phyloP scores from a whole-genome alignment of 208 protist genomes.

The Acanthamoeba lenticulata region DNA sequence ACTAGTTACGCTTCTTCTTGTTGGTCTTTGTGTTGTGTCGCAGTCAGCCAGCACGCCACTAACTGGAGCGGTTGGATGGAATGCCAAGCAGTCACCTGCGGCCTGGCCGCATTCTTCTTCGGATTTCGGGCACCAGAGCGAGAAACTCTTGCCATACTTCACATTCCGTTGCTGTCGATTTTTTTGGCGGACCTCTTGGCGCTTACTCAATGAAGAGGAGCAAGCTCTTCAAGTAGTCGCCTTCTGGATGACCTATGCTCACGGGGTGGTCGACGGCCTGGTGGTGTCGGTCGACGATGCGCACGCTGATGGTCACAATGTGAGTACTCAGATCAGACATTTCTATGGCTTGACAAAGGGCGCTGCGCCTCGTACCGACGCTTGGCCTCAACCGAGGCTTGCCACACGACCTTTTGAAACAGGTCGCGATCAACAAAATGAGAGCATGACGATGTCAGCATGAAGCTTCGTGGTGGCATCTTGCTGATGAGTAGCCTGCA shows the following conservation, averaged over 20 bases:
- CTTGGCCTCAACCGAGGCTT: not conserved
- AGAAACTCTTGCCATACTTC: not conserved
- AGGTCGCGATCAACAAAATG: not conserved
- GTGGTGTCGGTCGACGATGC: not conserved
- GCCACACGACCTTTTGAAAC: conserved; percentile 2
- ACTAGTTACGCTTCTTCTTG: not conserved
- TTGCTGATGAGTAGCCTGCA: not conserved
- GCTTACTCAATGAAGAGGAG: not conserved
- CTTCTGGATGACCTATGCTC: not conserved
- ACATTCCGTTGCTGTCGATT: not conserved
- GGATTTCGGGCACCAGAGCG: too few species aligned
- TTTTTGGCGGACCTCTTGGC: not conserved
- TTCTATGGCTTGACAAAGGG: not conserved
- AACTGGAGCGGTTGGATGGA: not conserved
- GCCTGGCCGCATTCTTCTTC: not conserved
- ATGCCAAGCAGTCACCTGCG: not conserved
- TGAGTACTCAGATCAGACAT: not conserved
- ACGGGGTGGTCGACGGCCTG: not conserved
- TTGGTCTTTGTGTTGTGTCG: not conserved
- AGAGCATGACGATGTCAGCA: not conserved
- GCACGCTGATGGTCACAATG: not conserved
- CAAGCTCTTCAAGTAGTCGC: not conserved
- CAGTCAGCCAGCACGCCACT: not conserved
- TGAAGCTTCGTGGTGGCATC: not conserved
- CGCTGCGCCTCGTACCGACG: not conserved